Evolutionary conservation across 345 rosid species (phyloP).

Genomic region (Gossypium anomalum): DNA sequence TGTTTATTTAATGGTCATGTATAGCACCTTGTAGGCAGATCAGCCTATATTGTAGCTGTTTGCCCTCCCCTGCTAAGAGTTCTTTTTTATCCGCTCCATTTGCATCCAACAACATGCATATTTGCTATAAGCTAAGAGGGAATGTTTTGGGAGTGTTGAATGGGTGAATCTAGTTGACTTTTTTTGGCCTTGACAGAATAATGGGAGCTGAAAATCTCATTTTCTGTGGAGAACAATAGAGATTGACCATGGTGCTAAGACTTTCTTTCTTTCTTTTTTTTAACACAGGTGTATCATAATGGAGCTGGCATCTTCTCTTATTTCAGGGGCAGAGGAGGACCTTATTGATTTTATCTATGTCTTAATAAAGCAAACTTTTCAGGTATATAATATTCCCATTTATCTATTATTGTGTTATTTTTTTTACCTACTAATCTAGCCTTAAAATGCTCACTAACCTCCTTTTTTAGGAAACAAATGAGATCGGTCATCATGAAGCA

Average conservation of each 20-base stretch:
- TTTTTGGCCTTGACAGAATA: neutral
- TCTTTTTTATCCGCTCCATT: neutral
- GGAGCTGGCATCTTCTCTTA: conserved; percentile 70
- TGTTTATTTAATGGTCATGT: neutral
- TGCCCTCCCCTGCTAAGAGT: neutral
- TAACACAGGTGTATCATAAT: conserved; percentile 42
- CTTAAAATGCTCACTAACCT: conserved; percentile 14
- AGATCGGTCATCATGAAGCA: conserved; percentile 56
- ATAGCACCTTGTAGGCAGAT: neutral
- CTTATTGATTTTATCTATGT: conserved; percentile 61
- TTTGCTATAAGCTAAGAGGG: neutral
- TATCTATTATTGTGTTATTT: neutral
- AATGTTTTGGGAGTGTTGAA: neutral
- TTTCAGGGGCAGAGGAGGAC: conserved; percentile 67
- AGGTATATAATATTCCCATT: conserved; percentile 33
- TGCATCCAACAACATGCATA: neutral
- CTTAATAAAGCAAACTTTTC: conserved; percentile 51
- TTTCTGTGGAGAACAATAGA: neutral
- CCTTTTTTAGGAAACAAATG: conserved; percentile 46
- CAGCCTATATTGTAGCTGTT: neutral
- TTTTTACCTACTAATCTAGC: neutral
- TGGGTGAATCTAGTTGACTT: conserved; percentile 1
- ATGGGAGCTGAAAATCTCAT: neutral
- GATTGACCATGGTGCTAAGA: neutral
- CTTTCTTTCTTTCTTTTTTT: neutral